Evolutionary conservation across 257 asterid species (phyloP), one percentile per base, ranked within the genome.

Genomic region (Capsicum baccatum): DNA sequence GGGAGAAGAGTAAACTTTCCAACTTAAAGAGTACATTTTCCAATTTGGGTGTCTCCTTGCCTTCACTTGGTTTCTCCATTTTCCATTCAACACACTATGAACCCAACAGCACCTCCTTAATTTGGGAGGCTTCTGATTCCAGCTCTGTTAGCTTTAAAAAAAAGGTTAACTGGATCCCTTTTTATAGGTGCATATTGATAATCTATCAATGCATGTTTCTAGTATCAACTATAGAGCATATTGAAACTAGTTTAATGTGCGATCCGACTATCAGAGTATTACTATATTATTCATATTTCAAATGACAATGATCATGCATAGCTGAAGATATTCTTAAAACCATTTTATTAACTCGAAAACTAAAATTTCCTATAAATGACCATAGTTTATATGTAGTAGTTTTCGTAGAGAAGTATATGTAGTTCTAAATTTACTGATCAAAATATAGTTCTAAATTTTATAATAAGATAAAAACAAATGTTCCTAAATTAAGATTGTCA

Each of bases 221-320:
- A 8, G 2, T 48, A 48, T 73, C 35, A 48, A 48, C n/a, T 3
- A 47, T 73, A 6, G 17, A 48, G 58, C 60, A 50, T 13, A 21
- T 48, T 50, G 81, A 74, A 50, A 50, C 1, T 74, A 50, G 39
- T 52, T 74, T 50, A 21, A 74, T 48, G 62, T 74, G 21, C 62
- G 62, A 74, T 50, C 44, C 52, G 13, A 13, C 8, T 12, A 21
- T 50, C 16, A 37, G 44, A 50, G 21, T 19, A 21, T 74, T 74
- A 71, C 13, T 74, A 3, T 21, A 47, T 74, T 50, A 12, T 3
- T 74, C 60, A 12, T 50, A 74, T 50, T 73, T 74, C 60, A 12
- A 21, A 74, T 60, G 80, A 59, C 11, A 74, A 74, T 19, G 60
- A 50, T 50, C 81, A 44, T 47, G 37, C 58, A n/a, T 71, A 17